These are phyloP conservation scores for Dryadomyces quercus-mongolicae DNA, from an alignment of 2,329 filamentous ascomycete genomes.

Conservation along the genomic window DNA sequence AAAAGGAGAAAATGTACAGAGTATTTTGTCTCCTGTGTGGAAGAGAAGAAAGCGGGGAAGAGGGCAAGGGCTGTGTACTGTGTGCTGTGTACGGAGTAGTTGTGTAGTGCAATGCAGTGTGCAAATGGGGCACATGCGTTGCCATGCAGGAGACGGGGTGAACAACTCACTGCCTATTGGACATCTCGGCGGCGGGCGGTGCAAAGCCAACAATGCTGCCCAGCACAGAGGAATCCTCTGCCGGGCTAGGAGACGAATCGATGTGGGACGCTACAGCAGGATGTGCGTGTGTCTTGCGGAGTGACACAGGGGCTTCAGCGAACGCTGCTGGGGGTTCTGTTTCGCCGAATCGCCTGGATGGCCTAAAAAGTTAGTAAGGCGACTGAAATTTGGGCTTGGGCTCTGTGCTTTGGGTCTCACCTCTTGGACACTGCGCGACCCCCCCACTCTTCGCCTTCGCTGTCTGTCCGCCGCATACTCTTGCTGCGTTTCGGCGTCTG, in stretches of 20 bases:
- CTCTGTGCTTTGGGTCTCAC: not conserved
- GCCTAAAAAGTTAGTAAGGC: conserved; percentile 5
- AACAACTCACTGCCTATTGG: conserved; percentile 14
- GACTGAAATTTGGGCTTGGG: no score
- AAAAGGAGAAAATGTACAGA: no score
- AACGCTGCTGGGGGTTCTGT: conserved; percentile 8
- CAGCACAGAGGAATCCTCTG: conserved; percentile 21
- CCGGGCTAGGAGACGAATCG: conserved; percentile 22
- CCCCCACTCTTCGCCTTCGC: conserved; percentile 5
- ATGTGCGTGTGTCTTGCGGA: conserved; percentile 20
- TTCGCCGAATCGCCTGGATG: conserved; percentile 11
- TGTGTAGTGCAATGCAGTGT: not conserved
- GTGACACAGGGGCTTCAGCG: conserved; percentile 1
- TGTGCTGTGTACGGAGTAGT: not conserved
- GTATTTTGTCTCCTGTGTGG: no score
- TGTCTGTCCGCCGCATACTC: conserved; percentile 5
- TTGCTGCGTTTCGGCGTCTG: conserved; percentile 7
- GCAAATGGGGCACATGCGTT: not conserved
- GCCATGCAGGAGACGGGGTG: not conserved
- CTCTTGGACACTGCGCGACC: conserved; percentile 7
- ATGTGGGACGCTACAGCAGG: conserved; percentile 20
- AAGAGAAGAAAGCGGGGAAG: not conserved
- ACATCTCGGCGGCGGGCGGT: conserved; percentile 15
- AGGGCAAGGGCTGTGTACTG: not conserved
- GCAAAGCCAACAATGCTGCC: conserved; percentile 19